These are phyloP conservation scores for Phytophthora cajani DNA, from an alignment of 352 stramenopile species.

Conservation along the genomic window DNA sequence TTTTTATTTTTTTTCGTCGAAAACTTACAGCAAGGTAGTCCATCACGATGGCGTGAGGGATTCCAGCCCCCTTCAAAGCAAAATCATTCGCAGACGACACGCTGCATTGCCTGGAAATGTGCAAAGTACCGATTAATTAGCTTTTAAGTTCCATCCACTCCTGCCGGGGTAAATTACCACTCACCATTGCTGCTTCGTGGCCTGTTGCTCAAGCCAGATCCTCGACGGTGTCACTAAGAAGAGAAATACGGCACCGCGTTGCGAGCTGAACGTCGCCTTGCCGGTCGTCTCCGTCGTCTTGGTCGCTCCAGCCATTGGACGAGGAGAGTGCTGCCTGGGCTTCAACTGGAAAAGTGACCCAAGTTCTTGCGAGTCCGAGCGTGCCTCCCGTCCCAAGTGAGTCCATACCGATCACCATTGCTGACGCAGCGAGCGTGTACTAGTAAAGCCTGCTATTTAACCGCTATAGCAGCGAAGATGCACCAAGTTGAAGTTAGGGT, in stretches of 20 bases:
- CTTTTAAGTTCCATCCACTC: background rate
- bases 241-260: constrained; percentile 19
- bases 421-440: constrained; percentile 15
- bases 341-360: constrained; percentile 10
- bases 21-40: constrained; percentile 31
- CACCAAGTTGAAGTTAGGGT: constrained; percentile 2
- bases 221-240: constrained; percentile 18
- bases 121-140: background rate
- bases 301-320: background rate
- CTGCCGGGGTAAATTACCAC: background rate
- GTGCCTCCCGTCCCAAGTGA: constrained; percentile 4
- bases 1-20: background rate
- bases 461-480: background rate
- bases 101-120: constrained; percentile 24
- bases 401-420: constrained; percentile 12
- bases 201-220: constrained; percentile 31
- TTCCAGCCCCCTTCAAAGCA: constrained; percentile 31
- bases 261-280: constrained; percentile 28
- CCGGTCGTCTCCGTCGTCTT: constrained; percentile 25
- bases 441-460: background rate
- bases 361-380: background rate
- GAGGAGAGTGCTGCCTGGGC: background rate
- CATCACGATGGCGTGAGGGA: constrained; percentile 37
- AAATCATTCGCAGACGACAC: constrained; percentile 39
- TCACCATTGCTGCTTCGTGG: constrained; percentile 33